Evolutionary conservation across 2,329 filamentous ascomycete genomes (phyloP).

Genomic region (Xylaria sp.): DNA sequence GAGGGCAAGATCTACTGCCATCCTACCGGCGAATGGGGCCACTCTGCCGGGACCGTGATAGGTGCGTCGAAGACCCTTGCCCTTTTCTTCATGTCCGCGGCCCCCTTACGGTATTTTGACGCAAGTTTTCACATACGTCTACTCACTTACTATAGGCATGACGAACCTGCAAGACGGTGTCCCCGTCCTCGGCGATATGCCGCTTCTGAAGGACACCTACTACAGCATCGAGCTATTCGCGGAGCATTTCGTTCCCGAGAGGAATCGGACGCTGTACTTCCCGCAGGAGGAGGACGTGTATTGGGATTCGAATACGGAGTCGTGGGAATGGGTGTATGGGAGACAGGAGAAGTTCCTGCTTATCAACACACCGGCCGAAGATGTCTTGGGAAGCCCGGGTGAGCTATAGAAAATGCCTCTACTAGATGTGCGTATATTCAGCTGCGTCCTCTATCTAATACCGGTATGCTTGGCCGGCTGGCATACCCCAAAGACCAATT

Average conservation of each 20-base stretch:
- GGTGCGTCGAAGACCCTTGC: conserved; percentile 48
- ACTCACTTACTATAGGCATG: conserved; percentile 54
- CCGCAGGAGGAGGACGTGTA: conserved; percentile 63
- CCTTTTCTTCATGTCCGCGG: not conserved
- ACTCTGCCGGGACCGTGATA: conserved; percentile 60
- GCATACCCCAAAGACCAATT: not conserved
- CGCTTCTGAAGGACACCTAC: conserved; percentile 58
- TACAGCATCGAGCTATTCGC: conserved; percentile 64
- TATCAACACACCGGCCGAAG: conserved; percentile 44
- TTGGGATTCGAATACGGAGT: conserved; percentile 53
- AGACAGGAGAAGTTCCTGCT: conserved; percentile 59
- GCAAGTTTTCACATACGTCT: not conserved
- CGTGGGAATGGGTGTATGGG: conserved; percentile 62
- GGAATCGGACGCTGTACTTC: conserved; percentile 58
- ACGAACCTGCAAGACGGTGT: conserved; percentile 62
- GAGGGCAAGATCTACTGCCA: conserved; percentile 62
- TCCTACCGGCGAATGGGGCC: conserved; percentile 63
- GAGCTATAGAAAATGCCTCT: conserved; percentile 37
- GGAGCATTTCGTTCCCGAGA: conserved; percentile 59
- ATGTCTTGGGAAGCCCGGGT: conserved; percentile 7
- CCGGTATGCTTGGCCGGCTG: not conserved
- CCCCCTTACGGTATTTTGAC: not conserved
- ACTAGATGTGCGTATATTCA: not conserved
- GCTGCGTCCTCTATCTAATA: not conserved
- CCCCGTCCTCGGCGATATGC: conserved; percentile 59